phyloP scores from a whole-genome alignment of 2,329 filamentous ascomycete genomes.

The Apiospora pterosperma region DNA sequence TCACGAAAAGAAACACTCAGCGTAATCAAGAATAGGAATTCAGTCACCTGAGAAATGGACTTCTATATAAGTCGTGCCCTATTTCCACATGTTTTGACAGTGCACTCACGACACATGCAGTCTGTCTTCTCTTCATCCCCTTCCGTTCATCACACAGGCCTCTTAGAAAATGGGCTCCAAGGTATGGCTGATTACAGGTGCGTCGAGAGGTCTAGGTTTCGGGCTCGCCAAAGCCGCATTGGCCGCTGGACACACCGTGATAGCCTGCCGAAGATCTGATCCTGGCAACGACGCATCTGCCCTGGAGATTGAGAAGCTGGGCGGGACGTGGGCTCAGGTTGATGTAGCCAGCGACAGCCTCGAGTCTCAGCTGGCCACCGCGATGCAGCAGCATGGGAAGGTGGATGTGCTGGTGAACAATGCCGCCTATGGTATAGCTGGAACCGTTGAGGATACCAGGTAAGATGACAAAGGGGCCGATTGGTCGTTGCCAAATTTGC shows the following conservation, averaged over 20 bases:
- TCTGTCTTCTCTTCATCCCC: neutral
- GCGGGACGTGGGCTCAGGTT: constrained; percentile 20
- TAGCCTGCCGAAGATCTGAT: constrained; percentile 15
- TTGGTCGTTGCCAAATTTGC: constrained; percentile 5
- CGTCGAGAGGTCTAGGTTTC: constrained; percentile 21
- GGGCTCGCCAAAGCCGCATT: constrained; percentile 19
- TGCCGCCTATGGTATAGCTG: constrained; percentile 18
- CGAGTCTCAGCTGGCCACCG: constrained; percentile 16
- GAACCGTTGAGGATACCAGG: constrained; percentile 20
- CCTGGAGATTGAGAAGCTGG: constrained; percentile 19
- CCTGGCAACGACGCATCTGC: constrained; percentile 6
- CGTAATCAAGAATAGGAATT: neutral
- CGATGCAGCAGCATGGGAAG: constrained; percentile 15
- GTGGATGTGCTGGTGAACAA: constrained; percentile 24
- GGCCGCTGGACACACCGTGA: constrained; percentile 20
- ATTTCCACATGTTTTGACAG: neutral
- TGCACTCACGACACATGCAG: neutral
- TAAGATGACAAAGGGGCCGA: constrained; percentile 4
- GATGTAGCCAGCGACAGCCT: constrained; percentile 18
- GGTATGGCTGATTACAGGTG: constrained; percentile 24
- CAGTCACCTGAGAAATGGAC: neutral
- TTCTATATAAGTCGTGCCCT: neutral
- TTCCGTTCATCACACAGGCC: neutral
- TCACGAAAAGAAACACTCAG: neutral
- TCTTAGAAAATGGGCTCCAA: neutral